These are phyloP conservation scores for Morella rubra DNA, from an alignment of 306 rosid species.

Conservation along the genomic window DNA sequence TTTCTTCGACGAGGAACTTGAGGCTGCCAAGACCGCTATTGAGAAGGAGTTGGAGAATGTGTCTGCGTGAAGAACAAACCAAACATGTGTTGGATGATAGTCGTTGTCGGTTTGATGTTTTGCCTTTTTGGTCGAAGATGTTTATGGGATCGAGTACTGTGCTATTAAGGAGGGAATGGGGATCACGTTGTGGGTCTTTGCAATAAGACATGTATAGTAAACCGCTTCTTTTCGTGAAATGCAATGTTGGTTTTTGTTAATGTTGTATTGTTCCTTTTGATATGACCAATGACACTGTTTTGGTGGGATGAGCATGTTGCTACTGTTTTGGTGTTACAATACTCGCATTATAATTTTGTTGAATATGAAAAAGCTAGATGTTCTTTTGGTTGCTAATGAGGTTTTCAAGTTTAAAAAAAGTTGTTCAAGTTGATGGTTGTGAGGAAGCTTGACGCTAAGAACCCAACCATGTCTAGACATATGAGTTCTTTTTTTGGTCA, in stretches of 20 bases:
- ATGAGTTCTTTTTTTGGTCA: neutral
- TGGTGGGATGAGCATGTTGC: neutral
- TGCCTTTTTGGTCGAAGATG: neutral
- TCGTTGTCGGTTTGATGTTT: neutral
- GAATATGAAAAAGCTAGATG: no score
- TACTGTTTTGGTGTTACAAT: neutral
- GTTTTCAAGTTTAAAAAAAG: no score
- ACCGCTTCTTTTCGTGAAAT: neutral
- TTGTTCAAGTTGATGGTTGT: no score
- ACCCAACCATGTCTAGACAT: neutral
- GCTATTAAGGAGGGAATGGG: neutral
- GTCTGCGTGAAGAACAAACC: neutral
- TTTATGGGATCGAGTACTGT: neutral
- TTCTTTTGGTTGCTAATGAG: no score
- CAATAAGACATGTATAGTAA: neutral
- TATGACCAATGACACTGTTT: neutral
- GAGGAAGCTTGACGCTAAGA: neutral
- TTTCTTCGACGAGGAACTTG: constrained; percentile 82
- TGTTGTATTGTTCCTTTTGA: neutral
- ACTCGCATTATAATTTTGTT: neutral
- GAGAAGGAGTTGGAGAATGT: constrained; percentile 33
- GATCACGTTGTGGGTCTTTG: neutral
- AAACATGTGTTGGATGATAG: neutral
- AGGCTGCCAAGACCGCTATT: constrained; percentile 46
- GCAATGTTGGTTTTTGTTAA: neutral